Percentiles rank a stretch among this genome's conserved stretches.
Evolutionary conservation across 148 eudicot genomes (phyloP).

Genomic region (Diospyros lotus): DNA sequence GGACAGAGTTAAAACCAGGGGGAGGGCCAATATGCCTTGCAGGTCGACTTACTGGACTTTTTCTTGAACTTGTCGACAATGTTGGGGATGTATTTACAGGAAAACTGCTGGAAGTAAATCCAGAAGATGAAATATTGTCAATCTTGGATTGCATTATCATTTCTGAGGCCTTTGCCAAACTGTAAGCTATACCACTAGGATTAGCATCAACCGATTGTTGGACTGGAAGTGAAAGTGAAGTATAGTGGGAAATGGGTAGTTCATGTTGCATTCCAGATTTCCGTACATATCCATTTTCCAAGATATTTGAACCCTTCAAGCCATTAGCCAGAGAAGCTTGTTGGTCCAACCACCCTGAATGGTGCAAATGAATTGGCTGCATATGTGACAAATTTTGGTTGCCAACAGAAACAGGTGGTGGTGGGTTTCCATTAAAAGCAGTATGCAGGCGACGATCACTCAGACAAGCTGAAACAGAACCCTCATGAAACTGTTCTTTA

Average conservation of each 20-base stretch:
- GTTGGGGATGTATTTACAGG: slow-evolving; percentile 22
- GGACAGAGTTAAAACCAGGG: slow-evolving; percentile 58
- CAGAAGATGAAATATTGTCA: slow-evolving; percentile 27
- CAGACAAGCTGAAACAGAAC: slow-evolving; percentile 18
- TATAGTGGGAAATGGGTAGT: slow-evolving; percentile 18
- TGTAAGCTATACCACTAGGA: slow-evolving; percentile 21
- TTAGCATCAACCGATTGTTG: slow-evolving; percentile 22
- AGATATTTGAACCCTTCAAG: slow-evolving; percentile 29
- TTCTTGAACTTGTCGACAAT: slow-evolving; percentile 27
- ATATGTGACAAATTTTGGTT: slow-evolving; percentile 22
- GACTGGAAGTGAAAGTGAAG: slow-evolving; percentile 28
- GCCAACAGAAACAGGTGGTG: slow-evolving; percentile 8
- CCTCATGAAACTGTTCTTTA: background rate
- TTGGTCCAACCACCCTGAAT: slow-evolving; percentile 32
- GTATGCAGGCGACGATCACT: slow-evolving; percentile 18
- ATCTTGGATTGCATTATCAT: slow-evolving; percentile 24
- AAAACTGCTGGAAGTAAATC: slow-evolving; percentile 18
- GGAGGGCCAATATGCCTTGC: slow-evolving; percentile 70
- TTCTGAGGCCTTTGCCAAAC: slow-evolving; percentile 29
- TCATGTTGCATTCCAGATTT: slow-evolving; percentile 27
- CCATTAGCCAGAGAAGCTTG: slow-evolving; percentile 33
- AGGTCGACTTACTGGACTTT: slow-evolving; percentile 41
- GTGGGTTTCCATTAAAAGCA: slow-evolving; percentile 4
- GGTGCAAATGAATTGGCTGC: slow-evolving; percentile 23
- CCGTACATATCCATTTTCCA: slow-evolving; percentile 28